A percentile compares a stretch with the other conserved stretches of the same genome.
These are phyloP conservation scores for Hawksworthiomyces lignivorus DNA, from an alignment of 2,329 filamentous ascomycete species.

Conservation along the genomic window DNA sequence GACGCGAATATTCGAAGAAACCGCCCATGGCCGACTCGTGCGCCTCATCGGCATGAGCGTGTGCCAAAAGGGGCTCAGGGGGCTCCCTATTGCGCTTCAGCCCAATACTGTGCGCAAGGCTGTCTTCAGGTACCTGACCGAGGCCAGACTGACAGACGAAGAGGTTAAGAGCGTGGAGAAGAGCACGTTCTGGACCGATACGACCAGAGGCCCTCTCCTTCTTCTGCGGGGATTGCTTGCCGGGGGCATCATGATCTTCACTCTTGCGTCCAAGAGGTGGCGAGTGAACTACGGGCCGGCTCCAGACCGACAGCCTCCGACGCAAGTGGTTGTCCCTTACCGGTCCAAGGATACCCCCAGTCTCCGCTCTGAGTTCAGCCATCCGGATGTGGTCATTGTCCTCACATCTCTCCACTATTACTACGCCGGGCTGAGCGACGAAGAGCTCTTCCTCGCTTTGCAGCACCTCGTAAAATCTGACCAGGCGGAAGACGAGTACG, in stretches of 20 bases:
- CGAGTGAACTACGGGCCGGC: constrained; percentile 57
- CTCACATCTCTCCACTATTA: constrained; percentile 52
- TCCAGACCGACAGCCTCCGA: constrained; percentile 28
- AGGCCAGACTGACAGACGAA: constrained; percentile 18
- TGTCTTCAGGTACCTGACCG: constrained; percentile 32
- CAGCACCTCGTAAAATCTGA: constrained; percentile 41
- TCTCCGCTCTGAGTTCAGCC: constrained; percentile 51
- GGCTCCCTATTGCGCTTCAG: constrained; percentile 33
- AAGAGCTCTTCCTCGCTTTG: constrained; percentile 42
- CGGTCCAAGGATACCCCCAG: constrained; percentile 51
- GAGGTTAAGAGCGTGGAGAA: constrained; percentile 30
- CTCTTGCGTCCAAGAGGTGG: constrained; percentile 52
- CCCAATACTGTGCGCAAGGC: background rate
- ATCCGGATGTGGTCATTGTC: constrained; percentile 50
- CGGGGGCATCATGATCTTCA: constrained; percentile 44
- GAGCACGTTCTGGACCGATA: constrained; percentile 28
- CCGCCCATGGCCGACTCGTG: constrained; percentile 18
- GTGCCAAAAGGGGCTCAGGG: constrained; percentile 7
- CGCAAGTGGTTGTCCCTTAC: constrained; percentile 49
- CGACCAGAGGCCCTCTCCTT: constrained; percentile 30
- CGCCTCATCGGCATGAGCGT: background rate
- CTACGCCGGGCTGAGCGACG: constrained; percentile 43
- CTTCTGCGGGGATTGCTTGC: constrained; percentile 50
- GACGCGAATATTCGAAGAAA: constrained; percentile 36
- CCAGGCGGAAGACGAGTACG: constrained; percentile 43